Evolutionary conservation across 1,139 yeast genomes (phyloP).

Genomic region (Scheffersomyces stambukii): DNA sequence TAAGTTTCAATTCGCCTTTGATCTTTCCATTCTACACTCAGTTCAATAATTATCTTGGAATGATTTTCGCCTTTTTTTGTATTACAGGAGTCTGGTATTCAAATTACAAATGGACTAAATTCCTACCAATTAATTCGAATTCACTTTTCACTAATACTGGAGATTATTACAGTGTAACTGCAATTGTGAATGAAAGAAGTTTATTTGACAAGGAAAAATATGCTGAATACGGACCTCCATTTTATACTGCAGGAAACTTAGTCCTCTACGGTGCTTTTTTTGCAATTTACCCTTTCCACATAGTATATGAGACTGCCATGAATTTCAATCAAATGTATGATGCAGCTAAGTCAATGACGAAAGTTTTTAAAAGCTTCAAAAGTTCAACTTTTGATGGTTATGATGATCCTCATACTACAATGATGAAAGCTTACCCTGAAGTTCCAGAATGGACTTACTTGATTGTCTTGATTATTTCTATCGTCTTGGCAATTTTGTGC

Average conservation of each 20-base stretch:
- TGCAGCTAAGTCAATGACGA: slow-evolving; percentile 9
- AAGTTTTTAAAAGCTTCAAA: slow-evolving; percentile 6
- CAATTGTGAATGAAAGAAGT: slow-evolving; percentile 34
- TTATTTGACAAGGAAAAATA: slow-evolving; percentile 36
- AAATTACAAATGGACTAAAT: slow-evolving; percentile 48
- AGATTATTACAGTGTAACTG: slow-evolving; percentile 32
- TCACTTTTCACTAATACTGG: slow-evolving; percentile 44
- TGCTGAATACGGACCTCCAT: slow-evolving; percentile 45
- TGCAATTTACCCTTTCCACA: slow-evolving; percentile 53
- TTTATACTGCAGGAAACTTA: slow-evolving; percentile 34
- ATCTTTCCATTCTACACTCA: slow-evolving; percentile 46
- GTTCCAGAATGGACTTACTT: slow-evolving; percentile 62
- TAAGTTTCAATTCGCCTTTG: slow-evolving; percentile 23
- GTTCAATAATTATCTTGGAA: slow-evolving; percentile 38
- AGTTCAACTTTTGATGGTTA: slow-evolving; percentile 12
- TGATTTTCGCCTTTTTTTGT: slow-evolving; percentile 35
- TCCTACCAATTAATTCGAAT: slow-evolving; percentile 52
- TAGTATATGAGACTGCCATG: slow-evolving; percentile 39
- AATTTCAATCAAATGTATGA: slow-evolving; percentile 20
- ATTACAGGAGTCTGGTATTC: slow-evolving; percentile 46
- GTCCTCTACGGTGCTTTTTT: slow-evolving; percentile 56
- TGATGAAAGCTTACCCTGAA: slow-evolving; percentile 54
- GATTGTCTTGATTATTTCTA: slow-evolving; percentile 41
- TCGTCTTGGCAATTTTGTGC: slow-evolving; percentile 46
- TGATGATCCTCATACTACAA: slow-evolving; percentile 51